Percentiles rank a stretch among this genome's conserved stretches.
phyloP scores from a whole-genome alignment of 805 yeast species.

The Saccharomycopsis fodiens region DNA sequence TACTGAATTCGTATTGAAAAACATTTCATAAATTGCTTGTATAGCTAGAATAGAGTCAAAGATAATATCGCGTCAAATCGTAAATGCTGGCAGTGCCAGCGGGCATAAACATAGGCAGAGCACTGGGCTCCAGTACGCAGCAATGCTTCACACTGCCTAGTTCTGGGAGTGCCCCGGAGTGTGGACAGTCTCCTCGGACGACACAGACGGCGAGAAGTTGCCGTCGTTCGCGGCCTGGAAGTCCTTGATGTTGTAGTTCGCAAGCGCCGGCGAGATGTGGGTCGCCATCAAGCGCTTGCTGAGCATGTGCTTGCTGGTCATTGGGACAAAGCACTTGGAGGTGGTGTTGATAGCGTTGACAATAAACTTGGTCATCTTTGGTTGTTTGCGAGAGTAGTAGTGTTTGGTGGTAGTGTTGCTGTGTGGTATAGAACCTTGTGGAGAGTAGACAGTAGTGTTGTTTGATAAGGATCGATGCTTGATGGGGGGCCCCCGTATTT shows the following conservation, averaged over 20 bases:
- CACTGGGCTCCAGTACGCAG: neutral
- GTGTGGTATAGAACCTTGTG: too few species aligned
- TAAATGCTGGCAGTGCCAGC: too few species aligned
- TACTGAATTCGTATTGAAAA: too few species aligned
- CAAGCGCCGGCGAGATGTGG: conserved; percentile 6
- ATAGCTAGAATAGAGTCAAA: neutral
- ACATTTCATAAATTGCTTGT: too few species aligned
- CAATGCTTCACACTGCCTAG: neutral
- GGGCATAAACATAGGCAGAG: neutral
- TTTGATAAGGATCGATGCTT: neutral
- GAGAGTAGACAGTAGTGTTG: too few species aligned
- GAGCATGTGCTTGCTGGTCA: neutral
- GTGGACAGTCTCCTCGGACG: conserved; percentile 14
- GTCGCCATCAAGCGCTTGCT: conserved; percentile 10
- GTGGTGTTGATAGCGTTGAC: conserved; percentile 16
- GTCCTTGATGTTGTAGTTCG: conserved; percentile 4
- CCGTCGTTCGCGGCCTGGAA: conserved; percentile 3
- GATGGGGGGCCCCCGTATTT: neutral
- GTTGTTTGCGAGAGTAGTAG: too few species aligned
- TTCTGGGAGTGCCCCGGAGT: conserved; percentile 16
- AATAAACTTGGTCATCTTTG: conserved; percentile 15
- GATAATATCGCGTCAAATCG: neutral
- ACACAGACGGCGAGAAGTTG: conserved; percentile 14
- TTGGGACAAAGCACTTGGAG: conserved; percentile 12
- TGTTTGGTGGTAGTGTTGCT: too few species aligned